These are phyloP conservation scores for Wickerhamomyces mucosus DNA, from an alignment of 805 yeast genomes.

Conservation along the genomic window DNA sequence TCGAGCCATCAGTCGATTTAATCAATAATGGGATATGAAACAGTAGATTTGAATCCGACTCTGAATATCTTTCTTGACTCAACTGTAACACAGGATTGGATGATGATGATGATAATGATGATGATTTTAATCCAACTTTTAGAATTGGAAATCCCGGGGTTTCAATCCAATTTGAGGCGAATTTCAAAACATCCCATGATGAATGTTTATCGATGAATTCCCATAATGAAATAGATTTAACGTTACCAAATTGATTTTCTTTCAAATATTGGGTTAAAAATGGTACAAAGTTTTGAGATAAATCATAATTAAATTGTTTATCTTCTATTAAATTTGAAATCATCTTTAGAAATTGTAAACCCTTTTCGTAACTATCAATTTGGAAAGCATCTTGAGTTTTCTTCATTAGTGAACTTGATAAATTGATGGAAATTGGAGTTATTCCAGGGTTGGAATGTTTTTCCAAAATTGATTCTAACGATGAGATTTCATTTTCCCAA, in stretches of 20 bases:
- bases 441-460: slow-evolving; percentile 24
- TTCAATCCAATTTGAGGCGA: slow-evolving; percentile 48
- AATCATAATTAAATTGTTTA: slow-evolving; percentile 20
- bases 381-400: slow-evolving; percentile 40
- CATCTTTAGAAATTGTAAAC: slow-evolving; percentile 46
- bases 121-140: too few relatives aligned
- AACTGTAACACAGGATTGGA: slow-evolving; percentile 19
- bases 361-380: slow-evolving; percentile 46
- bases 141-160: slow-evolving; percentile 52
- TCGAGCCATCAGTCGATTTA: slow-evolving; percentile 25
- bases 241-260: slow-evolving; percentile 24
- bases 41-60: slow-evolving; percentile 28
- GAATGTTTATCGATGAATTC: slow-evolving; percentile 24
- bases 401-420: slow-evolving; percentile 18
- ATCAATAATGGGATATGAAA: slow-evolving; percentile 53
- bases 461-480: slow-evolving; percentile 26
- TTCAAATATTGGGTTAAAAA: slow-evolving; percentile 31
- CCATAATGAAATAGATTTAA: slow-evolving; percentile 50
- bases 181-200: slow-evolving; percentile 36
- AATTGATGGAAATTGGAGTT: slow-evolving; percentile 25
- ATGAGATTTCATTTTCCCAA: slow-evolving; percentile 26
- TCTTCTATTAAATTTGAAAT: slow-evolving; percentile 33
- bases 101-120: too few relatives aligned
- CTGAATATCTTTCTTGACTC: slow-evolving; percentile 29
- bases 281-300: slow-evolving; percentile 22